Evolutionary conservation across 2,329 filamentous ascomycete species (phyloP).

Genomic region (Spiromastix sp.): DNA sequence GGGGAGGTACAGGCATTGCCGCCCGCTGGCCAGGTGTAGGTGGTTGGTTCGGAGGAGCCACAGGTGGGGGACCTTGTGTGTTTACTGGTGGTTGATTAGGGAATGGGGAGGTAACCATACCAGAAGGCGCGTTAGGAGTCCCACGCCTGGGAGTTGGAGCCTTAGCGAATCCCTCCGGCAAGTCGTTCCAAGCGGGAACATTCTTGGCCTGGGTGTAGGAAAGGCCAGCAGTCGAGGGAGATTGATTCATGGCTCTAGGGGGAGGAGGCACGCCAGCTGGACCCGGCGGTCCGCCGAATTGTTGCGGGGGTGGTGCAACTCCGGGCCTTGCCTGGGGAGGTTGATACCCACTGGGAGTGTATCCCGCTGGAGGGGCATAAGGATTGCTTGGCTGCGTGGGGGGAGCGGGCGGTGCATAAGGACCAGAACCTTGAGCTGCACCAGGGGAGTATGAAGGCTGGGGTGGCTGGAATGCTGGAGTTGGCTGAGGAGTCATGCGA

Average conservation of each 20-base stretch:
- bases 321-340: constrained; percentile 38
- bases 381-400: constrained; percentile 15
- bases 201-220: constrained; percentile 54
- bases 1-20: constrained; percentile 9
- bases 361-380: constrained; percentile 26
- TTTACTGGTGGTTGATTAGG: constrained; percentile 13
- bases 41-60: constrained; percentile 47
- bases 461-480: constrained; percentile 19
- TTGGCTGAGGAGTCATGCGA: constrained; percentile 11
- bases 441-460: constrained; percentile 19
- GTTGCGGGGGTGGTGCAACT: constrained; percentile 26
- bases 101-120: constrained; percentile 42
- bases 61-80: constrained; percentile 11
- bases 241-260: constrained; percentile 57
- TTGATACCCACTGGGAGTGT: constrained; percentile 44
- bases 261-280: constrained; percentile 44
- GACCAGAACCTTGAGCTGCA: constrained; percentile 15
- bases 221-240: constrained; percentile 53
- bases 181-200: constrained; percentile 85
- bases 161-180: constrained; percentile 71
- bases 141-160: constrained; percentile 58
- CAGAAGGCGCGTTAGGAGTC: constrained; percentile 67
- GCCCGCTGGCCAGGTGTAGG: constrained; percentile 46
- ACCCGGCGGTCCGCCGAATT: constrained; percentile 37
- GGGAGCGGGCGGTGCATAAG: constrained; percentile 12